A percentile compares a stretch with the other conserved stretches of the same genome.
These are phyloP conservation scores for Penicillium cosmopolitanum DNA, from an alignment of 495 filamentous ascomycete species.

Conservation along the genomic window DNA sequence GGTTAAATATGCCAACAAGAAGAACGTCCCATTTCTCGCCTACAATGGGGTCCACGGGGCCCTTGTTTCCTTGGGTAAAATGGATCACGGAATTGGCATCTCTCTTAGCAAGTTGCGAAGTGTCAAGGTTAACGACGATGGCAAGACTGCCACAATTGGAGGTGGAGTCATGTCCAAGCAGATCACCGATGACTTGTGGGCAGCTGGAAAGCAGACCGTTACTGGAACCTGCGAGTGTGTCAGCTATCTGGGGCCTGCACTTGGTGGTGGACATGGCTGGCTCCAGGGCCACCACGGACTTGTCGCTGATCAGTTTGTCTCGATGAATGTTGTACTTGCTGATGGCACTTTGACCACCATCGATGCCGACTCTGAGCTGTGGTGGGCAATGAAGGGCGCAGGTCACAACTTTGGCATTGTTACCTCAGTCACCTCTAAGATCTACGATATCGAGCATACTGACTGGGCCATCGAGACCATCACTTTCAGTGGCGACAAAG, in stretches of 20 bases:
- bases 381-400: slow-evolving; percentile 61
- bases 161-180: slow-evolving; percentile 49
- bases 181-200: slow-evolving; percentile 37
- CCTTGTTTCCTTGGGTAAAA: slow-evolving; percentile 41
- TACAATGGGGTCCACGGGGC: slow-evolving; percentile 52
- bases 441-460: slow-evolving; percentile 46
- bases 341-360: slow-evolving; percentile 46
- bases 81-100: slow-evolving; percentile 55
- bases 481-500: slow-evolving; percentile 51
- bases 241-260: slow-evolving; percentile 54
- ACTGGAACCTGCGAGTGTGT: slow-evolving; percentile 62
- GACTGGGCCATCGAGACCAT: slow-evolving; percentile 50
- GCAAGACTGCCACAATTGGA: slow-evolving; percentile 51
- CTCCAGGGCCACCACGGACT: slow-evolving; percentile 64
- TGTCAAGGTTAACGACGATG: slow-evolving; percentile 44
- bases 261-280: slow-evolving; percentile 66
- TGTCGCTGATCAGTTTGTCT: slow-evolving; percentile 59
- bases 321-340: slow-evolving; percentile 58
- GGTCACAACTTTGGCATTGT: slow-evolving; percentile 69
- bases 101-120: slow-evolving; percentile 43
- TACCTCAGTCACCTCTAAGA: slow-evolving; percentile 47
- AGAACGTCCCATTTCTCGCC: slow-evolving; percentile 54
- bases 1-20: slow-evolving; percentile 49
- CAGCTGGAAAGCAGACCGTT: slow-evolving; percentile 35
- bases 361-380: slow-evolving; percentile 52